Evolutionary conservation across 2,329 filamentous ascomycete genomes (phyloP).

Genomic region (Colletotrichum gloeosporioides): DNA sequence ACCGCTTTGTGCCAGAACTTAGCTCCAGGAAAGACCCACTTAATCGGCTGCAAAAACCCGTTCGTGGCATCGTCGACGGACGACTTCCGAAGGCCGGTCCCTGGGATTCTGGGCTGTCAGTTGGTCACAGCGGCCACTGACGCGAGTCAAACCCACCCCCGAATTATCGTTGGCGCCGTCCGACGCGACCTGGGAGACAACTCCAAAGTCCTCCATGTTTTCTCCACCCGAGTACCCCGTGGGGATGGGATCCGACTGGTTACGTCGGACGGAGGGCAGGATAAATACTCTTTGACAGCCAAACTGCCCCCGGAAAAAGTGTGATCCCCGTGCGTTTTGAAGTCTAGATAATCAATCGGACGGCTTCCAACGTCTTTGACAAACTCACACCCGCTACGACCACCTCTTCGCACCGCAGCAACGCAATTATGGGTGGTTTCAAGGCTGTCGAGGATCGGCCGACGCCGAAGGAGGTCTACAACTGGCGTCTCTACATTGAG

Average conservation of each 20-base stretch:
- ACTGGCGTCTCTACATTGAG: slow-evolving; percentile 54
- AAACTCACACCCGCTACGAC: not conserved
- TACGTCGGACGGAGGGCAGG: not conserved
- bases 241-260: slow-evolving; percentile 17
- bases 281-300: slow-evolving; percentile 18
- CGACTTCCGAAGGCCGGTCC: slow-evolving; percentile 12
- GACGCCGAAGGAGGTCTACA: slow-evolving; percentile 62
- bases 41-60: not conserved
- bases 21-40: not conserved
- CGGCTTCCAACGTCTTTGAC: not conserved
- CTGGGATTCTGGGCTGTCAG: not conserved
- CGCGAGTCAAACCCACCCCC: slow-evolving; percentile 13
- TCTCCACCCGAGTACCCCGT: slow-evolving; percentile 12
- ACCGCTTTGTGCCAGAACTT: not conserved
- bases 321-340: not conserved
- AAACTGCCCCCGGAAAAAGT: not conserved
- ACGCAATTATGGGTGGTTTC: slow-evolving; percentile 38
- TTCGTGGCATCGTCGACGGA: slow-evolving; percentile 6
- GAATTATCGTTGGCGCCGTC: not conserved
- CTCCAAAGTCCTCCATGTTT: slow-evolving; percentile 13
- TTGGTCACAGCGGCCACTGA: not conserved
- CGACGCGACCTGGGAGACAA: not conserved
- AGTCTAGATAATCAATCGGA: not conserved
- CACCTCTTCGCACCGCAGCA: not conserved
- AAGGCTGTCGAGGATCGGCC: slow-evolving; percentile 59